Evolutionary conservation across 1,284 basidiomycete species (phyloP).

Genomic region (Anthracocystis panici-leucophaei): DNA sequence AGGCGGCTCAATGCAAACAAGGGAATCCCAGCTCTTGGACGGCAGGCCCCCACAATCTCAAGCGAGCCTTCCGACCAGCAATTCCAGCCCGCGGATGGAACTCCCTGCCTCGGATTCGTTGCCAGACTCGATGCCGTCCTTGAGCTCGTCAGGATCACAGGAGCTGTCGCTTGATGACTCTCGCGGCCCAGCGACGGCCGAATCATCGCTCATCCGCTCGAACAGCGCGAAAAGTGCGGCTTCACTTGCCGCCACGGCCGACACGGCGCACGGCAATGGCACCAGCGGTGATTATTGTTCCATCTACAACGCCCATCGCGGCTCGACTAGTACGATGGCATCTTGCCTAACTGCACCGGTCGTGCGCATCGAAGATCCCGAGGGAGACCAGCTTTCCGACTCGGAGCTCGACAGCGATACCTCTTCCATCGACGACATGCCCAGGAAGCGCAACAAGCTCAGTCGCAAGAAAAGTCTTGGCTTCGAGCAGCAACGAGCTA

Average conservation of each 20-base stretch:
- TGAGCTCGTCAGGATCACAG: constrained; percentile 34
- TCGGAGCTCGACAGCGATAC: constrained; percentile 23
- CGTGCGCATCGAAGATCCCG: constrained; percentile 39
- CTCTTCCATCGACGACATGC: constrained; percentile 23
- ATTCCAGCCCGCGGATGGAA: background rate
- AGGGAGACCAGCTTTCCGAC: constrained; percentile 34
- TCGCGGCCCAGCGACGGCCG: constrained; percentile 18
- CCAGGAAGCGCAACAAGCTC: constrained; percentile 46
- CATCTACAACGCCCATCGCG: constrained; percentile 38
- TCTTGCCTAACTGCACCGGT: constrained; percentile 31
- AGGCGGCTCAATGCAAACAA: background rate
- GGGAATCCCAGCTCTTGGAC: constrained; percentile 7
- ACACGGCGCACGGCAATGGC: constrained; percentile 4
- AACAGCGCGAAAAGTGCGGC: constrained; percentile 7
- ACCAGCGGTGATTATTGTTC: constrained; percentile 21
- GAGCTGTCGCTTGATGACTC: constrained; percentile 23
- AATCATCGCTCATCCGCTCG: constrained; percentile 23
- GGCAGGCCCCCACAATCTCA: background rate
- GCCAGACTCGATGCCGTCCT: constrained; percentile 28
- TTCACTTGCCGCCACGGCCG: background rate
- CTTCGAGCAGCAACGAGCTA: constrained; percentile 53
- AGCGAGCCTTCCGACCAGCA: background rate
- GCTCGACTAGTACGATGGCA: constrained; percentile 25
- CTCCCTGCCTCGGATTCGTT: constrained; percentile 23
- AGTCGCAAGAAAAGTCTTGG: constrained; percentile 21